A percentile compares a stretch with the other conserved stretches of the same genome.
These are phyloP conservation scores for Trametes hirsuta DNA, from an alignment of 1,284 basidiomycete species.

Conservation along the genomic window DNA sequence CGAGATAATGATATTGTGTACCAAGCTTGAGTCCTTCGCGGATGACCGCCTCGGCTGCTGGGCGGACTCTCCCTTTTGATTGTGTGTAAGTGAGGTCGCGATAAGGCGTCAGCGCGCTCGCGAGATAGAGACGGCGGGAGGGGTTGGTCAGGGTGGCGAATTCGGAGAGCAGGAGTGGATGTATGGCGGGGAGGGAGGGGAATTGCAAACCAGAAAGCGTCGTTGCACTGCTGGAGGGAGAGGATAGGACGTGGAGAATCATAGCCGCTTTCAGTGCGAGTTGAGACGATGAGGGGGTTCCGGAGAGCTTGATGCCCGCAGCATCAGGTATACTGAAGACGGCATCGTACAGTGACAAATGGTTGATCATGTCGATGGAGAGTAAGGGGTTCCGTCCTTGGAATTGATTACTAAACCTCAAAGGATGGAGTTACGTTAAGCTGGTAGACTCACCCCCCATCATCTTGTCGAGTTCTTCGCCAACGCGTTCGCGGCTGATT, in stretches of 20 bases:
- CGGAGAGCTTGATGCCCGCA: constrained; percentile 50
- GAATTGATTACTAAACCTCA: background rate
- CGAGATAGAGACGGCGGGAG: constrained; percentile 72
- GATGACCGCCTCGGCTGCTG: constrained; percentile 71
- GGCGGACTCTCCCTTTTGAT: constrained; percentile 62
- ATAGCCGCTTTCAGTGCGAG: constrained; percentile 59
- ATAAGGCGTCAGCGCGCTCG: constrained; percentile 71
- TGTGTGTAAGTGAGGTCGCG: constrained; percentile 60
- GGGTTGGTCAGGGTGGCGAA: constrained; percentile 44
- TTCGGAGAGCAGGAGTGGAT: constrained; percentile 50
- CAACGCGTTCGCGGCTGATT: constrained; percentile 89
- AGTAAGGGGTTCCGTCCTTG: constrained; percentile 74
- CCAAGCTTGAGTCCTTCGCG: constrained; percentile 86
- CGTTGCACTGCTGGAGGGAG: constrained; percentile 26
- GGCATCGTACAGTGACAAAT: constrained; percentile 68
- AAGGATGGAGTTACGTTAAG: background rate
- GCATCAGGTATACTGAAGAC: constrained; percentile 67
- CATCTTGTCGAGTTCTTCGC: constrained; percentile 92
- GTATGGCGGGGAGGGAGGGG: constrained; percentile 43
- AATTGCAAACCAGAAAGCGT: constrained; percentile 15
- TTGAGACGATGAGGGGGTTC: constrained; percentile 37
- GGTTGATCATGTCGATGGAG: constrained; percentile 74
- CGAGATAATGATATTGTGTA: constrained; percentile 75
- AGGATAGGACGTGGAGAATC: constrained; percentile 58
- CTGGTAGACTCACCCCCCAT: constrained; percentile 62